These are phyloP conservation scores for Candida coquimbonensis DNA, from an alignment of 805 yeast species.

Conservation along the genomic window DNA sequence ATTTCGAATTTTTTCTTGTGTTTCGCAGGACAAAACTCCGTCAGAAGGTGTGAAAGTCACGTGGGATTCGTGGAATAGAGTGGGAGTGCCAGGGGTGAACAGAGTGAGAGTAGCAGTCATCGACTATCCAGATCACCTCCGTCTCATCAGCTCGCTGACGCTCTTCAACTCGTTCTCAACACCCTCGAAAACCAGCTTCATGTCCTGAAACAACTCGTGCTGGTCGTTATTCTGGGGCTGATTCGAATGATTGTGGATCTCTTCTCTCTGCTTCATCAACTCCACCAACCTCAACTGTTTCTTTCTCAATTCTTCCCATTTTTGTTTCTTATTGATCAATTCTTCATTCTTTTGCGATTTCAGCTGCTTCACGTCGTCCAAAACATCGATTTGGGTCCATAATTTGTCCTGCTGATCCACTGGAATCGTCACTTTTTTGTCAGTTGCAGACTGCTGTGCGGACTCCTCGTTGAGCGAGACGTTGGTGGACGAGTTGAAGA, in stretches of 20 bases:
- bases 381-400: conserved; percentile 83
- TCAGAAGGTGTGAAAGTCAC: background rate
- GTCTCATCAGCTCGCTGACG: conserved; percentile 11
- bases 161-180: conserved; percentile 11
- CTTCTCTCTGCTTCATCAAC: conserved; percentile 1
- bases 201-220: conserved; percentile 2
- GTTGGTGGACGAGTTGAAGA: too few species aligned
- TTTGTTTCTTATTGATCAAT: background rate
- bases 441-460: background rate
- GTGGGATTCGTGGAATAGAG: background rate
- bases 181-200: conserved; percentile 8
- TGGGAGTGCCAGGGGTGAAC: background rate
- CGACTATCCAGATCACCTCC: background rate
- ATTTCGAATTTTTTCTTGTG: background rate
- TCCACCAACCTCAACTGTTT: conserved; percentile 9
- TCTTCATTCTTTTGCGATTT: conserved; percentile 2
- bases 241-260: background rate
- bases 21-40: conserved; percentile 1
- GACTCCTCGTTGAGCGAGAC: background rate
- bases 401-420: conserved; percentile 66
- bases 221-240: background rate
- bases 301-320: conserved; percentile 5
- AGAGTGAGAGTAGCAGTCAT: too few species aligned
- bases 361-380: conserved; percentile 64
- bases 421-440: conserved; percentile 10